These are phyloP conservation scores for Rugonectria rugulosa DNA, from an alignment of 2,329 filamentous ascomycete species.

Conservation along the genomic window DNA sequence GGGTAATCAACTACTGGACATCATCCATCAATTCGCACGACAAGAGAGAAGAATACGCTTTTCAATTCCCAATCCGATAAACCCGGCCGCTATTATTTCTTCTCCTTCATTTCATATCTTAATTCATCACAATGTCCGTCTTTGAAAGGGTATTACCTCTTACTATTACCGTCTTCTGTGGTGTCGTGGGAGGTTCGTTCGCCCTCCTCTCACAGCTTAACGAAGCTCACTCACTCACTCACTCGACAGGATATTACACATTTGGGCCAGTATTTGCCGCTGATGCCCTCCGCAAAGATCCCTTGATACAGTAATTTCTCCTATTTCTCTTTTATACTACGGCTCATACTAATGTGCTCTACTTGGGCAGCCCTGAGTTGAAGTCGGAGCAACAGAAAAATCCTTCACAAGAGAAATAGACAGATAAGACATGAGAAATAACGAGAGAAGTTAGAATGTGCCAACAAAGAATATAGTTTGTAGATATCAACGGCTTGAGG, in stretches of 20 bases:
- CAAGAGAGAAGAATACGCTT: neutral
- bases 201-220: neutral
- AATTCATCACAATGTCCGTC: conserved; percentile 40
- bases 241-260: conserved; percentile 46
- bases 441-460: too few species aligned
- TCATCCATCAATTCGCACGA: neutral
- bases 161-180: conserved; percentile 47
- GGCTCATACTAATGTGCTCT: neutral
- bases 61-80: neutral
- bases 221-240: conserved; percentile 22
- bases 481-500: too few species aligned
- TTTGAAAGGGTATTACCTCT: conserved; percentile 46
- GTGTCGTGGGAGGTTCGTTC: conserved; percentile 46
- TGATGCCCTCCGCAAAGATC: conserved; percentile 22
- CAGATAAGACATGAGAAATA: neutral
- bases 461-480: too few species aligned
- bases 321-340: too few species aligned
- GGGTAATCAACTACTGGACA: neutral
- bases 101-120: neutral
- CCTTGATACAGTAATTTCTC: conserved; percentile 23
- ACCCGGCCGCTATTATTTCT: neutral
- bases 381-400: conserved; percentile 23
- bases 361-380: conserved; percentile 15
- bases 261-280: conserved; percentile 46
- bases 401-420: conserved; percentile 20